Percentiles rank a stretch among this genome's conserved stretches.
phyloP scores from a whole-genome alignment of 2,329 filamentous ascomycete species.

The Ophiostoma triangulosporum region DNA sequence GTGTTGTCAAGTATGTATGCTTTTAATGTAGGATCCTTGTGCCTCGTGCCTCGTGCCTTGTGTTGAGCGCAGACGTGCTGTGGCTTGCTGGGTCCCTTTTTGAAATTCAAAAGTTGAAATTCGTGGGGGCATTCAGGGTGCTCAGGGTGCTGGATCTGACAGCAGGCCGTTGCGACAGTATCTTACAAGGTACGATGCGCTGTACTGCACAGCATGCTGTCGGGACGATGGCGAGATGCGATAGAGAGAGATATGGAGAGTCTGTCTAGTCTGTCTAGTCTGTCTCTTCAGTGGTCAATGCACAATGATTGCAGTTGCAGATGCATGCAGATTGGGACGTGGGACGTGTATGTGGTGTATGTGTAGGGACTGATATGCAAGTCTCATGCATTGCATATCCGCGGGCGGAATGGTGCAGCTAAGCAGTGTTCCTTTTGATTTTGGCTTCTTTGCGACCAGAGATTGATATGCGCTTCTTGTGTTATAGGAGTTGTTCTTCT shows the following conservation, averaged over 20 bases:
- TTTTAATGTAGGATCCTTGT: conserved; percentile 4
- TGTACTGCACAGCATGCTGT: neutral
- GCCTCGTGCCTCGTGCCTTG: neutral
- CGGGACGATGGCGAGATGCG: neutral
- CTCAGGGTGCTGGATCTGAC: neutral
- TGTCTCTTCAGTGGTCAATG: neutral
- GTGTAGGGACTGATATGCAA: neutral
- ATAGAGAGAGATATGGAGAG: too few relatives aligned
- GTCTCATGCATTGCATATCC: neutral
- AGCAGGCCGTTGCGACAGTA: neutral
- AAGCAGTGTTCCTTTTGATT: too few relatives aligned
- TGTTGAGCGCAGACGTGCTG: neutral
- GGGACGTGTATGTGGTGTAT: neutral
- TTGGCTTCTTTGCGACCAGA: too few relatives aligned
- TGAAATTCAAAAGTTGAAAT: neutral
- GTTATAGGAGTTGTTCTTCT: too few relatives aligned
- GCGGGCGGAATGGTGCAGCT: neutral
- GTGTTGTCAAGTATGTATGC: conserved; percentile 2
- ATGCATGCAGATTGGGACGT: too few relatives aligned
- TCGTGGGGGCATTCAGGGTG: neutral
- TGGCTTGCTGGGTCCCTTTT: neutral
- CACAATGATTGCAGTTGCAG: neutral
- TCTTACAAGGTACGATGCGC: neutral
- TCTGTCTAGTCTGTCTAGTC: too few relatives aligned
- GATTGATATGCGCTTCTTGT: neutral